Conservation (phyloP, 257 asterid species). For the Vinca minor region DNA sequence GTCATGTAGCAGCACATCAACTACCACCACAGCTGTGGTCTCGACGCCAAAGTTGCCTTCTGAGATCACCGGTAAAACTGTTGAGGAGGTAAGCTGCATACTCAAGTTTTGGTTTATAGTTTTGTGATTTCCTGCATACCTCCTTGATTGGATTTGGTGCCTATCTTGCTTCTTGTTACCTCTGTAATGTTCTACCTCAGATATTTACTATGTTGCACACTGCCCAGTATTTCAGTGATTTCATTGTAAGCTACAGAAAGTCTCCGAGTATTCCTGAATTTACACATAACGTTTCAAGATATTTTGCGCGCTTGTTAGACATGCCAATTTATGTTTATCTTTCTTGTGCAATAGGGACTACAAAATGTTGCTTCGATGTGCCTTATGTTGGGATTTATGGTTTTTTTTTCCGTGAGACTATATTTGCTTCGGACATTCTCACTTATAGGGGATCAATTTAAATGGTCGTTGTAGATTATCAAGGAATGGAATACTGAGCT, state of each 20-base stretch:
- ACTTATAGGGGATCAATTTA: not conserved
- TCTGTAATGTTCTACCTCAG: not conserved
- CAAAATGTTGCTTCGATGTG: not conserved
- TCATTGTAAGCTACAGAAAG: not conserved
- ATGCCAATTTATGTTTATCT: not conserved
- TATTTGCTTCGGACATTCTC: not conserved
- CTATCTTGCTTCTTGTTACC: not conserved
- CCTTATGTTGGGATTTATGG: not conserved
- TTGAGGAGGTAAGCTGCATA: constrained; percentile 67
- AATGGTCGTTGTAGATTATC: constrained; percentile 54
- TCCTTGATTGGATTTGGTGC: no score
- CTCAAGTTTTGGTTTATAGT: not conserved
- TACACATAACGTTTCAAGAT: not conserved
- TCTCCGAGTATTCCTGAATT: not conserved
- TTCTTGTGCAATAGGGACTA: not conserved
- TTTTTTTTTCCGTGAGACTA: not conserved
- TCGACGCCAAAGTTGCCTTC: constrained; percentile 77
- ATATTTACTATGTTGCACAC: not conserved
- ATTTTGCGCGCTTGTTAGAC: not conserved
- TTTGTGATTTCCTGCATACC: not conserved
- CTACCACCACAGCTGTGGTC: constrained; percentile 35
- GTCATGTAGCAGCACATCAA: constrained; percentile 48
- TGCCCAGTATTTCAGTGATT: not conserved
- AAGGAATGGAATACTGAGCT: constrained; percentile 96
- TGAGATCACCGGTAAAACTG: constrained; percentile 87